Evolutionary conservation across 2,329 filamentous ascomycete species (phyloP), one percentile per base, ranked within the genome.

Genomic region (Podosphaera leucotricha): DNA sequence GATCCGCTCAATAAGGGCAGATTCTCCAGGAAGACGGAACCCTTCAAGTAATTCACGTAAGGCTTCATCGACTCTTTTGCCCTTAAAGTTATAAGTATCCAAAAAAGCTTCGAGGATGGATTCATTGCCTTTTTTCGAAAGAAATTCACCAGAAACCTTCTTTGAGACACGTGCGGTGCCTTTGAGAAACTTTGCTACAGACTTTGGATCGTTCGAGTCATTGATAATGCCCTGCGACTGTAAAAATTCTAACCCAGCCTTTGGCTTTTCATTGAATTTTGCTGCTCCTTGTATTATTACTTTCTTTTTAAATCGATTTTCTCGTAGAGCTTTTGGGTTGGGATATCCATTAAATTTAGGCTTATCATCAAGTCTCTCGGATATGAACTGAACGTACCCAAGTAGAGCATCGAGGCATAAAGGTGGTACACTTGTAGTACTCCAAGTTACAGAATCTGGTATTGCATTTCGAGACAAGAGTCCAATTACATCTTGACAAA

Each of bases 391-490:
- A 28, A 98, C 74, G 54, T 86, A 95, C 15, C 84, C 78, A 20
- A 98, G 67, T 10, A 98, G 66, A 8, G 90, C 85, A 62, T 98
- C 90, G 19, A 98, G 67, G 55, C 90, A 98, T 2, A 98, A 65
- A 0, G 90, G 90, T 15, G 90, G 90, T 1, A 98, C 92, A 57
- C 92, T 98, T 4, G 87, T 94, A 10, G 90, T 98, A 59, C 92
- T 98, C 90, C 90, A 98, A 5, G 86, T 94, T 5, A 87, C 90
- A 7, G 90, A 93, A 59, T 98, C 90, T 0, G 90, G 92, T 50
- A 98, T 80, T 2, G 90, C 90, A 59, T 94, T 98, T 46, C 90
- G 74, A 18, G 90, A 87, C 15, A 98, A 66, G 28, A 98, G 69
- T 0, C 90, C 87, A 47, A 98, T 75, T 71, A 95, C 80, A 56